Base-by-base conservation (phyloP, 495 filamentous ascomycete genomes). In the Staphylotrichum longicolle region DNA sequence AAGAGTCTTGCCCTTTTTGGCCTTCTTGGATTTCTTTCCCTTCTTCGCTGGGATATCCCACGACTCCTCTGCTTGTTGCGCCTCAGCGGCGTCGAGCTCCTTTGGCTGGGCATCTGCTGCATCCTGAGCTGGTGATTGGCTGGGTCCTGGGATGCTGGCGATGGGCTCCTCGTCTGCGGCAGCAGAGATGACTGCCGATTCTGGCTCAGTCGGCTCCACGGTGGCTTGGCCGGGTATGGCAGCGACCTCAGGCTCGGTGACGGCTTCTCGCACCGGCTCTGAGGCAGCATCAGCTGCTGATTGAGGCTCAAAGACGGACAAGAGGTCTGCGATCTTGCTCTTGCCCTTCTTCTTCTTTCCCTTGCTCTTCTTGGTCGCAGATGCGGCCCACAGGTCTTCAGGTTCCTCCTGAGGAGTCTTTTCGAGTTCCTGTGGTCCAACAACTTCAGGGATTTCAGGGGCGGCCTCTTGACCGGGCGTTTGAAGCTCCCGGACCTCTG, bases 1-100 rank as follows among this genome's bases (percentile, higher is more conserved):
- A 1, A 30, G 11, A 27, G n/a, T 12, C 35, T 54, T 54, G 51
- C 33, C 41, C 15, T 60, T 65, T 58, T 74, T 75, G 54, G 74
- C 69, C n/a, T 53, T 53, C 51, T 54, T 54, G 63, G 75, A 70
- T 53, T 77, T 72, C 61, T 76, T 75, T 10, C 60, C 57, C 59
- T 71, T 69, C 47, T 72, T 75, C 10, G 47, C n/a, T 37, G 62
- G 58, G 7, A 53, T 9, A 45, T 63, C 54, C 35, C 46, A 20
- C 1, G 9, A 41, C 3, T 64, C 57, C 34, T 68, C 61, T 30
- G 20, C 9, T 20, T 63, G 46, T 12, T 39, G 35, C 20, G 20
- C 20, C 51, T 27, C 51, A 8, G 35, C 40, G 30, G 15, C 7
- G 6, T 34, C 40, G n/a, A 55, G 27, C 7, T 44, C 50, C 30